Evolutionary conservation across 345 rosid genomes (phyloP), one percentile per base, ranked within the genome.

Genomic region (Eucalyptus globulus): DNA sequence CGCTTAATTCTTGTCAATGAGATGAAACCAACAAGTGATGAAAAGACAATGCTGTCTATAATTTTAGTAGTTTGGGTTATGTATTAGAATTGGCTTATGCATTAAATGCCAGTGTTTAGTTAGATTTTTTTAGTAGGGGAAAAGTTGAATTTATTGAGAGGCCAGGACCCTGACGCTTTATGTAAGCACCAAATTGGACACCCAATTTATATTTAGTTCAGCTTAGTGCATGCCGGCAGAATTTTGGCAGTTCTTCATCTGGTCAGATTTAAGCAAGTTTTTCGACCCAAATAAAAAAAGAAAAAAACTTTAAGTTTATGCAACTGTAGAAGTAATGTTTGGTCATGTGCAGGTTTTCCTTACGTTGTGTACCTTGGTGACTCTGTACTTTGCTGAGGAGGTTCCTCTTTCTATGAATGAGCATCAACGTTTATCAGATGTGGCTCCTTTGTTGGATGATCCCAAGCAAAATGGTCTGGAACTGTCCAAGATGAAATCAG

Each of bases 341-440:
- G 89, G 86, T 62, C 87, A 43, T 86, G 50, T 92, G 94, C 96
- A 98, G 99, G 95, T 97, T 22, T 98, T 98, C 91, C 96, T 98
- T 65, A 94, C 95, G 80, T 16, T 98, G 14, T 98, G 99, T 90
- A 95, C 99, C 56, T 92, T 94, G 67, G 99, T 96, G 88, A 98
- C 99, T 56, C 90, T 98, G 90, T 96, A 93, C 93, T 97, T 94
- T 93, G 99, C 99, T 37, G 92, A 97, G 88, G 99, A 98, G 94
- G 92, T 95, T 88, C 99, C 99, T 31, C 92, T 95, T 86, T 67
- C 89, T 88, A 90, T 86, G 89, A 92, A 90, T 89, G 92, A 91
- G 86, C 92, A 92, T 65, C 91, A 88, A 65, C 93, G 54, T 80
- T 86, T 90, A 92, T 93, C 93, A 87, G 98, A 98, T 93, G 94